Base-by-base conservation (phyloP, 345 rosid species). In the Triadica sebifera region DNA sequence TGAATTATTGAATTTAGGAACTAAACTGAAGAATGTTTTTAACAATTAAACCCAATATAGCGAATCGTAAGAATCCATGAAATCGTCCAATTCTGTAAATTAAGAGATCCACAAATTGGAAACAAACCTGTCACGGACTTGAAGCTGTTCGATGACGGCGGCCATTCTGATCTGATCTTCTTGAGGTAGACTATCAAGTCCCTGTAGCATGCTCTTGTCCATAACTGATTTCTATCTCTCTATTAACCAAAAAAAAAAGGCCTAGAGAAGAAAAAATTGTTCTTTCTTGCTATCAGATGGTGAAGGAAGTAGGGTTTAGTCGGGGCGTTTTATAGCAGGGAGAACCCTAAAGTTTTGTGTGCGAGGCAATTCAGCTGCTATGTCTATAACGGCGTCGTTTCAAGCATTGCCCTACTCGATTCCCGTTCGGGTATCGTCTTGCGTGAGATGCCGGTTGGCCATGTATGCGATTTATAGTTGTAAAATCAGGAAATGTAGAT, bases 81-180 rank as follows among this genome's bases (percentile, higher is more conserved):
- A 62, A 39, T 17, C 8, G 12, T 12, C 15, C 8, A 39, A 38
- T 16, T 63, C 8, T 12, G 10, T 60, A 0, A 34, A 60, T 8
- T 4, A 37, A 63, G 22, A 38, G 67, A 63, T 61, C 12, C 24
- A 13, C 1, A 22, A 43, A 46, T 13, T 13, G 29, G 6, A 25
- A 49, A 37, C 11, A 69, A 29, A 69, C 72, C 72, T 69, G 19
- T 69, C 61, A 19, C 72, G 72, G 4, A 51, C 60, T 69, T 69
- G 72, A 37, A 69, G 72, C 72, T 51, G 60, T 37, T 51, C 72
- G 17, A 66, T 46, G 53, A 66, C 55, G 37, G 12, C 34, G 55
- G 55, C 55, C 70, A 66, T 66, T 15, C 70, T 6, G 37, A 12
- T 6, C 70, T 46, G 52, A 50, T 66, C 70, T 66, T 66, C 70